Percentiles rank a stretch among this genome's conserved stretches.
These are phyloP conservation scores for Coniochaeta prunicola DNA, from an alignment of 2,329 filamentous ascomycete genomes.

Conservation along the genomic window DNA sequence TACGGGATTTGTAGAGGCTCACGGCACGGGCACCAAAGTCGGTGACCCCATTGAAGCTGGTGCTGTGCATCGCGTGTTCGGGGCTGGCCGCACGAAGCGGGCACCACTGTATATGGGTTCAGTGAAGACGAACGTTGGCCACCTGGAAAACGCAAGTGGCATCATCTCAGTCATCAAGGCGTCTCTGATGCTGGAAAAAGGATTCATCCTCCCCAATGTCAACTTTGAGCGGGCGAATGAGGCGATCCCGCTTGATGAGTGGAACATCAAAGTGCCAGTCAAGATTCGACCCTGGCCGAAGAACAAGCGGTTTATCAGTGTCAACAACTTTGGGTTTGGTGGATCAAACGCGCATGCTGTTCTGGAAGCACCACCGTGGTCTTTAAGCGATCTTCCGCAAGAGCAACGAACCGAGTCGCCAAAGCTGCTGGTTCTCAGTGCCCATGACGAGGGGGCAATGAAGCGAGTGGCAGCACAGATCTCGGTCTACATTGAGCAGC, in stretches of 20 bases:
- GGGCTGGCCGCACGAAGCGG: background rate
- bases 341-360: slow-evolving; percentile 37
- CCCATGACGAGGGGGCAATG: slow-evolving; percentile 6
- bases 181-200: slow-evolving; percentile 20
- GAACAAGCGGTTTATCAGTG: slow-evolving; percentile 15
- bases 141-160: slow-evolving; percentile 28
- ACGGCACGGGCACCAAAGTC: slow-evolving; percentile 39
- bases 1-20: slow-evolving; percentile 31
- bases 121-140: slow-evolving; percentile 23
- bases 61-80: slow-evolving; percentile 24
- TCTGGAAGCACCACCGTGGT: slow-evolving; percentile 17
- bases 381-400: background rate
- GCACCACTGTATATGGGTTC: slow-evolving; percentile 12
- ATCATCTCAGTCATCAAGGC: slow-evolving; percentile 27
- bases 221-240: slow-evolving; percentile 20
- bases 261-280: slow-evolving; percentile 18
- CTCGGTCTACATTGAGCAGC: slow-evolving; percentile 9
- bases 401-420: slow-evolving; percentile 1
- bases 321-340: slow-evolving; percentile 38
- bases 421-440: slow-evolving; percentile 8
- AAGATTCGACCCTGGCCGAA: slow-evolving; percentile 5
- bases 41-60: slow-evolving; percentile 38
- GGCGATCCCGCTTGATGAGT: slow-evolving; percentile 17
- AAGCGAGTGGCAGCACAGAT: slow-evolving; percentile 5
- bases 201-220: slow-evolving; percentile 21